These are phyloP conservation scores for Fomitopsis palustris DNA, from an alignment of 1,284 basidiomycete genomes.

Conservation along the genomic window DNA sequence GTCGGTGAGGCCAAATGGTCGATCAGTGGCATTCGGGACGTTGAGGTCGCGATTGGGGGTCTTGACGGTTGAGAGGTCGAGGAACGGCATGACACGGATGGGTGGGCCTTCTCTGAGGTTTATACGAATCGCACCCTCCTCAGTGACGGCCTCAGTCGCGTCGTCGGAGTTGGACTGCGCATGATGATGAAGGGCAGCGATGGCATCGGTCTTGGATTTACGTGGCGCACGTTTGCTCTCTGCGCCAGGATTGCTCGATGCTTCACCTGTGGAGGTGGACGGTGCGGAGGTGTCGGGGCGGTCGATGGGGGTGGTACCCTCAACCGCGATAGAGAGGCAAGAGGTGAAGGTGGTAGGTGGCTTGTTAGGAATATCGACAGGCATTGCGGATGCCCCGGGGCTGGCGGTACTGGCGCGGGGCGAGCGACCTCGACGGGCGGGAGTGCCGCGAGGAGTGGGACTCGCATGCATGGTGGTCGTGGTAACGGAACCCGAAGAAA, in stretches of 20 bases:
- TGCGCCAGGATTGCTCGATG: conserved; percentile 28
- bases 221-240: conserved; percentile 70
- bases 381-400: conserved; percentile 27
- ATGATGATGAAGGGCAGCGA: conserved; percentile 70
- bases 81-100: conserved; percentile 53
- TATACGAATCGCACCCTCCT: conserved; percentile 24
- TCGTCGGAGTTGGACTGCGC: conserved; percentile 52
- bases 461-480: conserved; percentile 26
- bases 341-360: conserved; percentile 51
- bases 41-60: conserved; percentile 50
- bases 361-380: conserved; percentile 41
- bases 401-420: conserved; percentile 40
- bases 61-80: conserved; percentile 72
- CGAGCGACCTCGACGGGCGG: conserved; percentile 55
- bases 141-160: conserved; percentile 20
- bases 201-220: conserved; percentile 82
- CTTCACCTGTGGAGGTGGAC: conserved; percentile 15
- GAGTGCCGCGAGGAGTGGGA: conserved; percentile 44
- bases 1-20: conserved; percentile 86
- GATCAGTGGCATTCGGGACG: conserved; percentile 36
- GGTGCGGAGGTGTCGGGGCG: conserved; percentile 21
- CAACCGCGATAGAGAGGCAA: conserved; percentile 64
- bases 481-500: conserved; percentile 22
- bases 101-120: conserved; percentile 43
- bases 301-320: conserved; percentile 55